Evolutionary conservation across 257 asterid species (phyloP).

Genomic region (Anisodus tanguticus): DNA sequence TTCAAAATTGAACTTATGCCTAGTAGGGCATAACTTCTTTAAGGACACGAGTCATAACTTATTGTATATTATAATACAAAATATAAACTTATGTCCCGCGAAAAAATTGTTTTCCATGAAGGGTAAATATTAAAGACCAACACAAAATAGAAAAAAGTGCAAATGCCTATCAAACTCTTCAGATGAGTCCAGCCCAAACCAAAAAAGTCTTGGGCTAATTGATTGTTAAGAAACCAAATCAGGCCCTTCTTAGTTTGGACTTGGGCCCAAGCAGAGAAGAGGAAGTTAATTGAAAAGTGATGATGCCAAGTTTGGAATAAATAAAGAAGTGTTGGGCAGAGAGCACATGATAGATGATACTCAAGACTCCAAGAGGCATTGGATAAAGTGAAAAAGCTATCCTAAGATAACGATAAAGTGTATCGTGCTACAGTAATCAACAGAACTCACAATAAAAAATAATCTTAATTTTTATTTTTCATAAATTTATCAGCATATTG

Average conservation of each 20-base stretch:
- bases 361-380: not conserved
- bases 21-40: too few species aligned
- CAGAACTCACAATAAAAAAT: too few species aligned
- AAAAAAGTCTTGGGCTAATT: not conserved
- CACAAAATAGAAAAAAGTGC: too few species aligned
- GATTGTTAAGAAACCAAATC: not conserved
- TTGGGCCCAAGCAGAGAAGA: not conserved
- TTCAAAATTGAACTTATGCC: too few species aligned
- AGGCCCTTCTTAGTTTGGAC: not conserved
- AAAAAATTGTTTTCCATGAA: too few species aligned
- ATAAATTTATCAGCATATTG: too few species aligned
- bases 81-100: too few species aligned
- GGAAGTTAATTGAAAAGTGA: not conserved
- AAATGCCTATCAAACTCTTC: not conserved
- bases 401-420: not conserved
- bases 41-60: too few species aligned
- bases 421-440: too few species aligned
- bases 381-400: slow-evolving; percentile 16
- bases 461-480: too few species aligned
- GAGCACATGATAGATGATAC: not conserved
- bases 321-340: slow-evolving; percentile 20
- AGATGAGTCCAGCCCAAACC: not conserved
- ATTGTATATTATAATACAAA: too few species aligned
- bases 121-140: too few species aligned
- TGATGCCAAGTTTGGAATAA: not conserved